Evolutionary conservation across 192 early-diverging fungal species (phyloP).

Genomic region (Coemansia sp.): DNA sequence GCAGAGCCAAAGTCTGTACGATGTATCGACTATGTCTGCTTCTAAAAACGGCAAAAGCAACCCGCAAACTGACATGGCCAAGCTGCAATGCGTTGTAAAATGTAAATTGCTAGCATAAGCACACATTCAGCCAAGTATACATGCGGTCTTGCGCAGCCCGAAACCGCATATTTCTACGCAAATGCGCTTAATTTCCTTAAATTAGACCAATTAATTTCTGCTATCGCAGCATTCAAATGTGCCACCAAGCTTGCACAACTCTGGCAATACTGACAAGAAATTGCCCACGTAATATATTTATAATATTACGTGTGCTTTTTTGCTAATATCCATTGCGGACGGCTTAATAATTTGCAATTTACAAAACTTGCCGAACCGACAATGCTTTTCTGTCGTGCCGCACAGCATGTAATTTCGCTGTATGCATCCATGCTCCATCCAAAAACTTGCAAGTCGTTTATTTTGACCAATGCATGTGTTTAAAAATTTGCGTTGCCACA

Average conservation of each 20-base stretch:
- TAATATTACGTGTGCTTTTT: background rate
- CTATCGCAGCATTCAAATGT: background rate
- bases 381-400: background rate
- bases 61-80: background rate
- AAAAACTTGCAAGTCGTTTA: no score
- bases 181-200: background rate
- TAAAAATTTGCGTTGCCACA: background rate
- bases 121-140: no score
- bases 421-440: no score
- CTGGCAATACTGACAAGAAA: background rate
- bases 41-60: constrained; percentile 5
- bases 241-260: no score
- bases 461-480: background rate
- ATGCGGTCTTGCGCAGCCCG: background rate
- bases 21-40: background rate
- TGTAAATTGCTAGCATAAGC: no score
- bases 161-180: background rate
- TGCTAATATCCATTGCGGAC: constrained; percentile 2
- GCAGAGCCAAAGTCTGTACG: background rate
- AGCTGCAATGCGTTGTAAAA: no score
- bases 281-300: background rate
- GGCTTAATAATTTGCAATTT: background rate
- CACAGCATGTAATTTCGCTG: background rate
- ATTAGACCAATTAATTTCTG: background rate
- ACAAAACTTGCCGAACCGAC: background rate